Base-by-base conservation (phyloP, 208 protist species). In the Trypanosoma brucei region DNA sequence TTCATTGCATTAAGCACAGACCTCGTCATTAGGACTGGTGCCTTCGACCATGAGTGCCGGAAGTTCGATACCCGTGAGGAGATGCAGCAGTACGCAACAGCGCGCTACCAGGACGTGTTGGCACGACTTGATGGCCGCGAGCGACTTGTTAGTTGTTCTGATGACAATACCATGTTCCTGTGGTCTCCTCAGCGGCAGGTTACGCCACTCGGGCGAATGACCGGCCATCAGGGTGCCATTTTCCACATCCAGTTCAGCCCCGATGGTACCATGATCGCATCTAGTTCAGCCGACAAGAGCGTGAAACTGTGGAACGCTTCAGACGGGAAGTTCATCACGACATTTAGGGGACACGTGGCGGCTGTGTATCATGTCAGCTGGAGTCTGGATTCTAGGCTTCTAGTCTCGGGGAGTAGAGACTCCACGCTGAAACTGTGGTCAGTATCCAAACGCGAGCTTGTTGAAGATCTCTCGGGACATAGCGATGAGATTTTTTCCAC, bases 141-240 rank as follows among this genome's bases (percentile, higher is more conserved):
- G 82, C 62, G 86, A 6, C 67, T 99, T 36, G 84, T 98, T 0
- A 97, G 92, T 56, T 96, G 96, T 59, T 95, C 81, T 5, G 97
- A 99, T 79, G 98, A 99, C 81, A 96, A 96, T 75, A 99, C 98
- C 1, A 84, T 99, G 73, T 97, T 97, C 58, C 59, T 99, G 55
- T 99, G 98, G 98, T 83, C 94, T 34, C 97, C 98, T 30, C 63
- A 83, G 49, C 68, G 75, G 44, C 74, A 65, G 0, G 86, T 88
- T 44, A 98, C 93, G 56, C 83, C 91, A 0, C 53, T 99, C 6
- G 72, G 68, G 2, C 78, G 96, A 31, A 76, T 99, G 62, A 98
- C 96, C 0, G 96, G 95, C 0, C 94, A 97, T 61, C 88, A 96
- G 60, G 91, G 90, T 4, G 68, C 80, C n/a, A 89, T 99, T 49